Evolutionary conservation across 2,329 filamentous ascomycete genomes (phyloP), one percentile per base, ranked within the genome.

Genomic region (Stachybotrys elegans): DNA sequence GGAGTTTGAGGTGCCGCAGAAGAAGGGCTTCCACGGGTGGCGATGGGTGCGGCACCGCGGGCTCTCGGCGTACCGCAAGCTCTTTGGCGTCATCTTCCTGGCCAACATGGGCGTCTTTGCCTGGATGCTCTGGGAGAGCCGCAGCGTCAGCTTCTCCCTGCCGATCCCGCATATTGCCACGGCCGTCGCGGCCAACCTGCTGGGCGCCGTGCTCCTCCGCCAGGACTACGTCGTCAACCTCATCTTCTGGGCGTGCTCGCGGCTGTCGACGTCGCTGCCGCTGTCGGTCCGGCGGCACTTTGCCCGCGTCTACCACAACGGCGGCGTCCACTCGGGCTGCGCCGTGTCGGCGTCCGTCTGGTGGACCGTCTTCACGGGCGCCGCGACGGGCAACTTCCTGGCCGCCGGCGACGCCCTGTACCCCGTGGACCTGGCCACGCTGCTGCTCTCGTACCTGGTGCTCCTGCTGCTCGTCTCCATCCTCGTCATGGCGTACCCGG

Each of bases 181-280:
- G 22, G 55, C 59, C 48, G 57, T 66, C 3, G 60, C 65, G 22
- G 56, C 61, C 32, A 73, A 74, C 49, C 61, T 76, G 7, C 51
- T 70, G 6, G 54, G 66, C 2, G 63, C 71, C 8, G 65, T 75
- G 2, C 55, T 73, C 16, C 63, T 73, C 36, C 68, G 73, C 8
- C 71, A 75, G 48, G 71, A 75, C n/a, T 62, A 70, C 43, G 59
- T 73, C 37, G 62, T 75, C 53, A 76, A 76, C 50, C 49, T 59
- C 12, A 53, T 75, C 5, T 76, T 68, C 55, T 53, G 45, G 23
- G 47, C 71, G 40, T 63, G 60, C 40, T 69, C 60, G 17, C 64
- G 60, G 20, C 55, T 74, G 1, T 58, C 59, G 1, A 56, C 71
- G 2, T 64, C 59, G 0, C 68, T 63, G 11, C 73, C 74, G 0